Percentiles rank a stretch among this genome's conserved stretches.
Evolutionary conservation across 345 rosid genomes (phyloP).

Genomic region (Microcos paniculata): DNA sequence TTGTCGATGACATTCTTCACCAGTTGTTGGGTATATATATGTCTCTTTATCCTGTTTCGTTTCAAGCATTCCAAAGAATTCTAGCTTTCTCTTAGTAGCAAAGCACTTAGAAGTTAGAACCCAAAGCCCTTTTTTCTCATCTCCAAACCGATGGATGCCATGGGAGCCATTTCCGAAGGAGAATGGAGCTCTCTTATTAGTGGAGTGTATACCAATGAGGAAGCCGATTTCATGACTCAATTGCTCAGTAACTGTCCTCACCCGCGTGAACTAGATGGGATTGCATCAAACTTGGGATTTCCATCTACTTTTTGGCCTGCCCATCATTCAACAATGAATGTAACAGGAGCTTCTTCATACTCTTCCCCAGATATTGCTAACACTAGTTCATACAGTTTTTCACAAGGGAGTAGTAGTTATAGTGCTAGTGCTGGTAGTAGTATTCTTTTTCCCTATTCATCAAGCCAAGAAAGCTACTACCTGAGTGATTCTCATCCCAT

Average conservation of each 20-base stretch:
- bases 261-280: slow-evolving; percentile 18
- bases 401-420: slow-evolving; percentile 39
- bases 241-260: slow-evolving; percentile 42
- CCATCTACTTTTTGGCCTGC: slow-evolving; percentile 36
- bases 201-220: slow-evolving; percentile 57
- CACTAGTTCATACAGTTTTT: slow-evolving; percentile 22
- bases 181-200: slow-evolving; percentile 58
- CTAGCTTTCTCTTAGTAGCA: background rate
- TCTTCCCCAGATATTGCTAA: slow-evolving; percentile 12
- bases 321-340: slow-evolving; percentile 35
- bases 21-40: slow-evolving; percentile 26
- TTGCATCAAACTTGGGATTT: slow-evolving; percentile 20
- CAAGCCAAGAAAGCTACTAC: slow-evolving; percentile 33
- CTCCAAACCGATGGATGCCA: slow-evolving; percentile 39
- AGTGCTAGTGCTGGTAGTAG: slow-evolving; percentile 24
- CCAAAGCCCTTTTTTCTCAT: background rate
- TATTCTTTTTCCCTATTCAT: slow-evolving; percentile 27
- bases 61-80: slow-evolving; percentile 17
- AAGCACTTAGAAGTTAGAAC: background rate
- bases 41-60: slow-evolving; percentile 14
- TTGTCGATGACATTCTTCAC: slow-evolving; percentile 24
- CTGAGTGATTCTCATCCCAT: slow-evolving; percentile 35
- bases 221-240: slow-evolving; percentile 72
- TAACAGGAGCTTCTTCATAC: slow-evolving; percentile 24
- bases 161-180: slow-evolving; percentile 41